Percentiles rank a stretch among this genome's conserved stretches.
phyloP scores from a whole-genome alignment of 129 eudicot species.

The Artemisia argyi region DNA sequence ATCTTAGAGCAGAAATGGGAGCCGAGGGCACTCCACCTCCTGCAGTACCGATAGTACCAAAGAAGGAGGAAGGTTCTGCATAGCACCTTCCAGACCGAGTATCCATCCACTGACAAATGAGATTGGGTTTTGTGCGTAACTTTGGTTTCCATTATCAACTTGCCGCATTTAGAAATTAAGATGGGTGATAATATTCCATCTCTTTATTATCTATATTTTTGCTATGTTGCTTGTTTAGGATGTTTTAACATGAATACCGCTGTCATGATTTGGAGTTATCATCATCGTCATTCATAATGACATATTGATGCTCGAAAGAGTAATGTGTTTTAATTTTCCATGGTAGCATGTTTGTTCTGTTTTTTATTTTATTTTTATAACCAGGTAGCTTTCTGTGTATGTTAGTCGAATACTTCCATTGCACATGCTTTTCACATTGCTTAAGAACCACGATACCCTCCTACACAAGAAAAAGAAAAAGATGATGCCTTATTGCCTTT shows the following conservation, averaged over 20 bases:
- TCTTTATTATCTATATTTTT: not conserved
- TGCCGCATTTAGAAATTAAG: constrained; percentile 18
- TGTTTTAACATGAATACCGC: not conserved
- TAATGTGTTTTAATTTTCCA: not conserved
- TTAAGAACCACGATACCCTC: constrained; percentile 22
- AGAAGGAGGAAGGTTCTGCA: constrained; percentile 49
- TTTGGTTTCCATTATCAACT: constrained; percentile 17
- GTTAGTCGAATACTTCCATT: constrained; percentile 7
- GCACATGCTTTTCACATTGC: not conserved
- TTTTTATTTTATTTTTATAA: not conserved
- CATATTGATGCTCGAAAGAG: not conserved
- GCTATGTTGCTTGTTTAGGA: not conserved
- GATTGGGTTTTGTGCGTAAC: constrained; percentile 10
- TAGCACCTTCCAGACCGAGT: constrained; percentile 2
- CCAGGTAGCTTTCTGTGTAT: not conserved
- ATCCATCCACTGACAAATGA: not conserved
- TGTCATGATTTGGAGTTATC: constrained; percentile 6
- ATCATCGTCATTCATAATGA: constrained; percentile 13
- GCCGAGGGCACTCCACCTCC: constrained; percentile 81
- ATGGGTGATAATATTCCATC: constrained; percentile 10
- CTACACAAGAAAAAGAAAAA: not conserved
- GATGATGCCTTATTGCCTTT: not conserved
- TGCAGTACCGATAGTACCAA: constrained; percentile 48
- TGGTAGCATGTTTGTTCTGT: constrained; percentile 24
- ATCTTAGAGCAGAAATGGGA: constrained; percentile 84